These are phyloP conservation scores for Saitozyma podzolica DNA, from an alignment of 768 basidiomycete species.

Conservation along the genomic window DNA sequence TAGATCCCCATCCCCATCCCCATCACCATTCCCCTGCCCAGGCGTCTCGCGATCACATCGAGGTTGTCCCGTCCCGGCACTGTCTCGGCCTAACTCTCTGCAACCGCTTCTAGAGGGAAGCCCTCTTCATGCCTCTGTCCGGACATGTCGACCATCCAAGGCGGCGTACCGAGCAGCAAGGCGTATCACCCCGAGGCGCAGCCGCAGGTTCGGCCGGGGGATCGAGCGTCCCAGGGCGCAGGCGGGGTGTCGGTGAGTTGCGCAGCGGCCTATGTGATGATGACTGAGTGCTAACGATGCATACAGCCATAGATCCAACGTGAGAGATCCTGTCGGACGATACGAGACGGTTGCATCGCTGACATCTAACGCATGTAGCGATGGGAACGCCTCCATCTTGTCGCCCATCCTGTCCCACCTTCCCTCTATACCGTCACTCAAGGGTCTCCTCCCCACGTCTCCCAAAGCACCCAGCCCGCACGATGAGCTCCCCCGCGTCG, in stretches of 20 bases:
- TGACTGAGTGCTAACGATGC: not conserved
- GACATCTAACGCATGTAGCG: not conserved
- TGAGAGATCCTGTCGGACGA: not conserved
- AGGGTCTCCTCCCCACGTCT: not conserved
- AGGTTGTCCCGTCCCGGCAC: too few species aligned
- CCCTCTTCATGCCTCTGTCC: constrained; percentile 1
- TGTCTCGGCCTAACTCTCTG: too few species aligned
- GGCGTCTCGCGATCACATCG: too few species aligned
- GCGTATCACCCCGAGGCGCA: not conserved
- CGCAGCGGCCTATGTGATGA: not conserved
- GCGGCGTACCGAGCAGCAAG: too few species aligned
- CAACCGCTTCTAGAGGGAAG: too few species aligned
- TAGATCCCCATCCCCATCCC: too few species aligned
- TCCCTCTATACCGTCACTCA: not conserved
- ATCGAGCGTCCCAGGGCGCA: not conserved
- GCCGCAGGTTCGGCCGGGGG: not conserved
- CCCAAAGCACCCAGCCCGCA: not conserved
- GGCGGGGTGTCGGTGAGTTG: not conserved
- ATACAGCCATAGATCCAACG: not conserved
- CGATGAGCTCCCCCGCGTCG: constrained; percentile 1
- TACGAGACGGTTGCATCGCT: not conserved
- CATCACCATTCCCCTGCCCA: too few species aligned
- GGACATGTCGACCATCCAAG: too few species aligned
- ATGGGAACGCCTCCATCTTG: not conserved
- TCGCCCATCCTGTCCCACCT: not conserved